A percentile compares a stretch with the other conserved stretches of the same genome.
phyloP scores from a whole-genome alignment of 176 grass and related monocot genomes.

The Oryza glaberrima region DNA sequence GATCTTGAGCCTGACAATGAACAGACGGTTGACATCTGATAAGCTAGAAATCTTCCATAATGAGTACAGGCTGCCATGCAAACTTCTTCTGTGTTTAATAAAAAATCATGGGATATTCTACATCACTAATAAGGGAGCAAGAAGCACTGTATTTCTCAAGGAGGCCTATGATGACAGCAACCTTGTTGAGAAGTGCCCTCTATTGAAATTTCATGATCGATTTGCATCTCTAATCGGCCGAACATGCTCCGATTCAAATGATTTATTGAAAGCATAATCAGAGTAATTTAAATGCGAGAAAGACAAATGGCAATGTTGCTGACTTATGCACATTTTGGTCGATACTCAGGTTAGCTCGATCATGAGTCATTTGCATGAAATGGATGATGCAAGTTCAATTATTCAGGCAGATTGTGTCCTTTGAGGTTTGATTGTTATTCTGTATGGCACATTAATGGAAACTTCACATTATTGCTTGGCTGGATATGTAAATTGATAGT shows the following conservation, averaged over 20 bases:
- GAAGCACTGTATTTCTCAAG: conserved; percentile 86
- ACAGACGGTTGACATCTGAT: conserved; percentile 79
- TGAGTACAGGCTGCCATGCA: conserved; percentile 75
- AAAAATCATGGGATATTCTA: conserved; percentile 96
- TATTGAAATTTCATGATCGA: conserved; percentile 67
- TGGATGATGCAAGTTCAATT: conserved; percentile 20
- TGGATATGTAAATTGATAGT: not conserved
- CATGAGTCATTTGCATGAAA: conserved; percentile 17
- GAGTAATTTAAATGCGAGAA: conserved; percentile 30
- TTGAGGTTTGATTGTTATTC: not conserved
- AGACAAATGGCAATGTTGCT: not conserved
- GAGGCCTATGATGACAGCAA: conserved; percentile 71
- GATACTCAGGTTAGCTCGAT: conserved; percentile 13
- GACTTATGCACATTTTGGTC: conserved; percentile 22
- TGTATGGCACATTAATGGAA: not conserved
- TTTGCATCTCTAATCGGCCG: conserved; percentile 78
- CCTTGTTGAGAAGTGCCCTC: conserved; percentile 74
- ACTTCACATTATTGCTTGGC: not conserved
- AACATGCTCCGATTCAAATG: conserved; percentile 45
- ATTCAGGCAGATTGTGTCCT: conserved; percentile 26
- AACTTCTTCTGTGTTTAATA: conserved; percentile 75
- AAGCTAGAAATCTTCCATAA: conserved; percentile 84
- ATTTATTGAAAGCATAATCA: conserved; percentile 36
- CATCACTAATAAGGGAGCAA: conserved; percentile 89
- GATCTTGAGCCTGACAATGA: conserved; percentile 81